Base-by-base conservation (phyloP, 2,329 filamentous ascomycete genomes). In the Colletotrichum plurivorum region DNA sequence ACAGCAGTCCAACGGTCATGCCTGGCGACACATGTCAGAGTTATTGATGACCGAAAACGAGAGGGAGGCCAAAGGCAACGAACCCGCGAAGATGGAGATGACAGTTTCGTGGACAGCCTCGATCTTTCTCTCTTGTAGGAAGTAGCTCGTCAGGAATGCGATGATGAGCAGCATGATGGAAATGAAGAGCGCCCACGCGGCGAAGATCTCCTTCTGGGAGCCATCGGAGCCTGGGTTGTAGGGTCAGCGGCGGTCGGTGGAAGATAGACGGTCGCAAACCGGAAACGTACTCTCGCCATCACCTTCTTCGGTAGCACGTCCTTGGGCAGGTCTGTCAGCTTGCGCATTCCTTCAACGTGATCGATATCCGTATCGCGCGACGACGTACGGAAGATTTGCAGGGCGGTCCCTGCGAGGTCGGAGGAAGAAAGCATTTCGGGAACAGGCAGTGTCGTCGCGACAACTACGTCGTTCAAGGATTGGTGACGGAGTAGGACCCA, bases 31-130 rank as follows among this genome's bases (percentile, higher is more conserved):
- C 46, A 43, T 51, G 67, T 70, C 10, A 60, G 59, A 48, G 22
- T 6, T 15, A 27, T 41, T 18, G 31, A 16, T 9, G 2, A 7
- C 15, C 7, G 25, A 9, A 13, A 51, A 67, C 49, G 41, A 49
- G 15, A 22, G 9, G 52, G 41, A 55, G 61, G 31, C 7, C 39
- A 41, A 62, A 12, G n/a, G 20, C 1, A 36, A 65, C 80, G 61
- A 82, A 95, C 94, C 94, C 67, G 94, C 95, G 84, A 99, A 98
- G 79, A 99, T 99, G 71, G 95, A 98, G 71, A 99, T 91, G 75
- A 98, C 96, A 2, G 96, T 99, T 84, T 99, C 96, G 81, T 99
- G 96, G 63, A 99, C 92, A 31, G 96, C 96, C 77, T 98, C 96
- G 65, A 99, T 95, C 84, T 97, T 98, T 83, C 94, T 95, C 83